Evolutionary conservation across 2,329 filamentous ascomycete genomes (phyloP), one percentile per base, ranked within the genome.

Genomic region (Aspergillus arachidicola): DNA sequence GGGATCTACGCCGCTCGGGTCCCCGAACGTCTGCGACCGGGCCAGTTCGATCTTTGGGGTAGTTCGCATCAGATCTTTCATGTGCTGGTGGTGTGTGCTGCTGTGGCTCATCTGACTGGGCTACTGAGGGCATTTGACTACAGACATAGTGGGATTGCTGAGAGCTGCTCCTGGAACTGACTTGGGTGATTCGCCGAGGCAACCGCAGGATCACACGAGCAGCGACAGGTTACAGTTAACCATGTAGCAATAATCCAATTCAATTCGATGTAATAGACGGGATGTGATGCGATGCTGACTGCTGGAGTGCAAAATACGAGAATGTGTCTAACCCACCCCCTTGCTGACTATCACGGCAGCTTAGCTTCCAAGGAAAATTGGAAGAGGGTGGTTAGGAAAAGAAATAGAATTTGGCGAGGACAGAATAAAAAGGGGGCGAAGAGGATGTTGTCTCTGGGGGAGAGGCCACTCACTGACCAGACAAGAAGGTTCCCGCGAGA

Each of bases 21-120:
- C 78, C 95, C 95, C 0, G 95, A 99, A 80, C 85, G 92, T 64
- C 87, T 85, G 72, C 86, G 82, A 51, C 95, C 94, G 0, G 92
- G 93, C 1, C 82, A 78, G 9, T 97, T 94, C 73, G 95, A 99
- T 78, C 91, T 97, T 58, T 91, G 91, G 86, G 94, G 95, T 43
- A 93, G 89, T 75, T 97, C 93, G 23, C 95, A 99, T 78, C 95
- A 99, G 80, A 91, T 99, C 67, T 99, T 99, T 77, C 95, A 99
- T 80, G 82, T 96, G 45, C 85, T 95, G 67, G 94, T 99, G 32
- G 83, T 98, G 19, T 78, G 93, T 64, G 95, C 95, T 0, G 94
- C 93, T 0, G 85, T 86, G 1, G 86, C 90, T 28, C 95, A 99
- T 81, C 82, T 98, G 64, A 89, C 88, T 58, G 94, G 92, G 56